Evolutionary conservation across 495 filamentous ascomycete genomes (phyloP).

Genomic region (Penicillium daleae): DNA sequence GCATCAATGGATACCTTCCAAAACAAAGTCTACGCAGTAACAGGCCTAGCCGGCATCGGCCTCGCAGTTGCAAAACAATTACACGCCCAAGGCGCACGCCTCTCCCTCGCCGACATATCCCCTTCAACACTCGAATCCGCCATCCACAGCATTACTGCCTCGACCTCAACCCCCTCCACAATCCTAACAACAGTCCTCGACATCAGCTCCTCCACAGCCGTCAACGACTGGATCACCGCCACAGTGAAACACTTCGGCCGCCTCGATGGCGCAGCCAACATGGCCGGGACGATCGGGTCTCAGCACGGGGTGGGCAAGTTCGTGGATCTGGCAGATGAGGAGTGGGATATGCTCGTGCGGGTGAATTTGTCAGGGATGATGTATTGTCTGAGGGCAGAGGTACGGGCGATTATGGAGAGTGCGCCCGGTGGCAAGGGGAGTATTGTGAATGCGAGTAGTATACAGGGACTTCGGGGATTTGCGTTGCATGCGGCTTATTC

Average conservation of each 20-base stretch:
- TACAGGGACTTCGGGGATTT: constrained; percentile 56
- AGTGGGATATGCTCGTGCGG: constrained; percentile 56
- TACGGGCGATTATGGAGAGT: constrained; percentile 45
- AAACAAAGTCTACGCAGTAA: constrained; percentile 56
- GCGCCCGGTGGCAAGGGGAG: constrained; percentile 43
- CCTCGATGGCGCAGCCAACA: constrained; percentile 62
- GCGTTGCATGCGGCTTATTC: constrained; percentile 55
- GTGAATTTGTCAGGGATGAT: constrained; percentile 62
- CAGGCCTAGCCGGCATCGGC: constrained; percentile 62
- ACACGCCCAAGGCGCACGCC: constrained; percentile 48
- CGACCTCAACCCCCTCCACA: background rate
- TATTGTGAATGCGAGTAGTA: constrained; percentile 64
- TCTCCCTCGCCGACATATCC: constrained; percentile 58
- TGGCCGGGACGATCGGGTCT: constrained; percentile 55
- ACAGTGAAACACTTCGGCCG: constrained; percentile 48
- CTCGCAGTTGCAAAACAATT: constrained; percentile 57
- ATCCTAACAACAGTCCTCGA: constrained; percentile 44
- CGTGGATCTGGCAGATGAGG: constrained; percentile 47
- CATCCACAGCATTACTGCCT: constrained; percentile 13
- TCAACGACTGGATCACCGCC: constrained; percentile 51
- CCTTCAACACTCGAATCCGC: constrained; percentile 37
- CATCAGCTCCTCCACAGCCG: constrained; percentile 40
- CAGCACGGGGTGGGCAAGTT: constrained; percentile 37
- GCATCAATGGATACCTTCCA: constrained; percentile 33
- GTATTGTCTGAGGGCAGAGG: constrained; percentile 59